These are phyloP conservation scores for Cercospora sp. DNA, from an alignment of 2,329 filamentous ascomycete genomes.

Conservation along the genomic window DNA sequence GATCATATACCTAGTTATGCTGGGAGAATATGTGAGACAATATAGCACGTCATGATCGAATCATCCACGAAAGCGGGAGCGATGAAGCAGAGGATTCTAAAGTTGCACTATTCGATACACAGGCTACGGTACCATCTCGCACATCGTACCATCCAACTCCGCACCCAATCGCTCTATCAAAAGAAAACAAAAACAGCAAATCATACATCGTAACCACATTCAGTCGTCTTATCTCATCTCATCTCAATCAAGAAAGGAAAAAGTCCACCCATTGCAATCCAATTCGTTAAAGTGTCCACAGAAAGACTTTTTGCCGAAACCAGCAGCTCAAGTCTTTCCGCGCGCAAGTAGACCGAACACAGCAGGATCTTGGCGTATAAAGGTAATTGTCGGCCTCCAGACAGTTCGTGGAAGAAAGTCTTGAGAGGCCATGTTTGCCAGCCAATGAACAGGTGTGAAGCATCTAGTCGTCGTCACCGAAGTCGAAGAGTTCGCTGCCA, in stretches of 20 bases:
- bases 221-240: background rate
- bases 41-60: too few species aligned
- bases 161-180: background rate
- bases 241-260: background rate
- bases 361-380: background rate
- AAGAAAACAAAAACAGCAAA: background rate
- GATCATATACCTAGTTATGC: too few species aligned
- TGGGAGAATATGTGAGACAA: too few species aligned
- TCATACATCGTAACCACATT: background rate
- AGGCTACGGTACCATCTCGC: background rate
- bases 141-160: background rate
- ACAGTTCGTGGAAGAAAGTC: background rate
- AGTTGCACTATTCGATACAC: background rate
- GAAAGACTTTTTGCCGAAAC: background rate
- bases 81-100: too few species aligned
- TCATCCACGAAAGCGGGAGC: too few species aligned
- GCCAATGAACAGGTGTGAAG: background rate
- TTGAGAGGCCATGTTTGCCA: background rate
- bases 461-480: background rate
- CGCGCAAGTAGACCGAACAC: background rate
- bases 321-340: background rate
- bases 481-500: background rate
- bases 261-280: background rate
- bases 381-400: background rate
- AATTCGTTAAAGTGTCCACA: background rate